Evolutionary conservation across 2,329 filamentous ascomycete species (phyloP), one percentile per base, ranked within the genome.

Genomic region (Hypocreales sp.): DNA sequence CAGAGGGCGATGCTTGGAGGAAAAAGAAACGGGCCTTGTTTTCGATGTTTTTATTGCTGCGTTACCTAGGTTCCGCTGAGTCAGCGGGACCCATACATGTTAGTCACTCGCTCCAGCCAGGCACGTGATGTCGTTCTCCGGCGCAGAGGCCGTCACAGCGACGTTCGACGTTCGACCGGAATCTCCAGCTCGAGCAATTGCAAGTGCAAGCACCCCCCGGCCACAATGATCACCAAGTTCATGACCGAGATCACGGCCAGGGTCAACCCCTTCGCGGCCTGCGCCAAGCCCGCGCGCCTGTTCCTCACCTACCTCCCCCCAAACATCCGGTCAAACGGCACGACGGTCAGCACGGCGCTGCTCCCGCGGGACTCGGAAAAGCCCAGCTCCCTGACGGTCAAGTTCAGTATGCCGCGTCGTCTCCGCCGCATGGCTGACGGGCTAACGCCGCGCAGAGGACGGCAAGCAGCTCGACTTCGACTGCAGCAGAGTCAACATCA

Each of bases 211-310:
- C 20, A n/a, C 10, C 22, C 18, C 33, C 24, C 27, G 36, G 25
- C 33, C 47, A 62, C 51, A 27, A 90, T 90, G 82, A 81, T 90
- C 35, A 87, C 80, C 33, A 74, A 76, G 49, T 90, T 82, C 61
- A 70, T 92, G 52, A 87, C 84, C 51, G 72, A 83, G 50, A 74
- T 95, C 44, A 73, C 68, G 44, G 78, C 83, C 38, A 73, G 72
- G 50, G 94, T 95, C 72, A 93, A 92, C 57, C 87, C 90, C 21
- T 95, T 95, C 68, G 79, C 74, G 16, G 57, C 67, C 15, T 65
- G 68, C 49, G 75, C 82, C 35, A 84, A 83, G 47, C 78, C 86
- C 15, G 86, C 83, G 21, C 77, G 90, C 23, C 66, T 92, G 27
- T 90, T 95, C 55, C 80, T 95, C 40, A 78, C 81, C 18, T 67